These are phyloP conservation scores for Acer negundo DNA, from an alignment of 345 rosid species.

Conservation along the genomic window DNA sequence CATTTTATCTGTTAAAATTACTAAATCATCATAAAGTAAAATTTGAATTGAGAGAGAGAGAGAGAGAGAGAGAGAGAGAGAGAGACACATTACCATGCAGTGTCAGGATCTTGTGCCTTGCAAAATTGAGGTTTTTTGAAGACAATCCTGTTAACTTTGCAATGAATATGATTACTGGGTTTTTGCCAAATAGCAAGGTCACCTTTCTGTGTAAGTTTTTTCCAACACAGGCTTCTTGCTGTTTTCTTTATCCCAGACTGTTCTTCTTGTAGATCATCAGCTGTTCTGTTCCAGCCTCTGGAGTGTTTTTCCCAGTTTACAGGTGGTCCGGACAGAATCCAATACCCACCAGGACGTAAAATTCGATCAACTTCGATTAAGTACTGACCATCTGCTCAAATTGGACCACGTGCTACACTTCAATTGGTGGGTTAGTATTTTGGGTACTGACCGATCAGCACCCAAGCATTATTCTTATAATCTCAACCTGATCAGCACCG, in stretches of 20 bases:
- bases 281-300: constrained; percentile 83
- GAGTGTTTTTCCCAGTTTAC: constrained; percentile 78
- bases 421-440: no score
- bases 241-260: constrained; percentile 56
- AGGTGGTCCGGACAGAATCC: constrained; percentile 96
- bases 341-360: constrained; percentile 88
- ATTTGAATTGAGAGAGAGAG: not conserved
- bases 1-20: not conserved
- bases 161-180: constrained; percentile 80
- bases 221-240: constrained; percentile 86
- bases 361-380: constrained; percentile 84
- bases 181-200: constrained; percentile 92
- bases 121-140: constrained; percentile 68
- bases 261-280: constrained; percentile 59
- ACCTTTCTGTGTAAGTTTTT: constrained; percentile 57
- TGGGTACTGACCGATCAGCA: no score
- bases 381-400: constrained; percentile 67
- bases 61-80: constrained; percentile 14
- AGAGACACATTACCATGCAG: constrained; percentile 62
- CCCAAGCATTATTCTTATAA: no score
- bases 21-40: not conserved
- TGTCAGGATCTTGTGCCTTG: constrained; percentile 64
- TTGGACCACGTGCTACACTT: no score
- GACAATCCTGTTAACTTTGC: constrained; percentile 52
- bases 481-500: no score